Percentiles rank a stretch among this genome's conserved stretches.
Evolutionary conservation across 73 alveolate species (phyloP).

Genomic region (Tetrahymena elliotti): DNA sequence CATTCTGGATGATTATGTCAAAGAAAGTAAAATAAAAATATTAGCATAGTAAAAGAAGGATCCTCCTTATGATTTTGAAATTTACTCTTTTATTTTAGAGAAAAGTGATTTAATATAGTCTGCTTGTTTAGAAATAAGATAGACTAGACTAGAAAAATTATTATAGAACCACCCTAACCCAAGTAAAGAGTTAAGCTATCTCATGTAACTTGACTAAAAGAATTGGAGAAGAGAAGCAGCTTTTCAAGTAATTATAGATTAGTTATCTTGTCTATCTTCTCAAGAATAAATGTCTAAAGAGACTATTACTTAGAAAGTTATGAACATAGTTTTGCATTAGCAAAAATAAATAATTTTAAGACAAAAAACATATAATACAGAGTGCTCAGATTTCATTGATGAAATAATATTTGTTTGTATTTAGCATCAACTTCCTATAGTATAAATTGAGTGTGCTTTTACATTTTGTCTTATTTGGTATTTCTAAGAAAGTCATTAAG

Average conservation of each 20-base stretch:
- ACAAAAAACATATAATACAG: not conserved
- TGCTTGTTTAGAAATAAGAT: not conserved
- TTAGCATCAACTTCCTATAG: not conserved
- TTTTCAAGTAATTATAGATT: not conserved
- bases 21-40: not conserved
- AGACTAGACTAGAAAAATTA: not conserved
- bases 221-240: not conserved
- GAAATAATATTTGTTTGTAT: not conserved
- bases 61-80: not conserved
- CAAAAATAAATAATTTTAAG: not conserved
- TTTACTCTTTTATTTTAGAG: not conserved
- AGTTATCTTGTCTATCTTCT: not conserved
- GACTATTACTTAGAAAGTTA: not conserved
- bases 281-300: not conserved
- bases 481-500: not conserved
- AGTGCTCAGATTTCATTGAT: not conserved
- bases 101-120: not conserved
- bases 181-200: not conserved
- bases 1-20: not conserved
- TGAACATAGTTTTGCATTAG: not conserved
- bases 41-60: not conserved
- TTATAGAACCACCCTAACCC: not conserved
- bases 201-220: not conserved
- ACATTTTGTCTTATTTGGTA: not conserved
- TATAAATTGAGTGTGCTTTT: not conserved